Conservation (phyloP, 2,329 filamentous ascomycete species). For the Achaetomium macrosporum region DNA sequence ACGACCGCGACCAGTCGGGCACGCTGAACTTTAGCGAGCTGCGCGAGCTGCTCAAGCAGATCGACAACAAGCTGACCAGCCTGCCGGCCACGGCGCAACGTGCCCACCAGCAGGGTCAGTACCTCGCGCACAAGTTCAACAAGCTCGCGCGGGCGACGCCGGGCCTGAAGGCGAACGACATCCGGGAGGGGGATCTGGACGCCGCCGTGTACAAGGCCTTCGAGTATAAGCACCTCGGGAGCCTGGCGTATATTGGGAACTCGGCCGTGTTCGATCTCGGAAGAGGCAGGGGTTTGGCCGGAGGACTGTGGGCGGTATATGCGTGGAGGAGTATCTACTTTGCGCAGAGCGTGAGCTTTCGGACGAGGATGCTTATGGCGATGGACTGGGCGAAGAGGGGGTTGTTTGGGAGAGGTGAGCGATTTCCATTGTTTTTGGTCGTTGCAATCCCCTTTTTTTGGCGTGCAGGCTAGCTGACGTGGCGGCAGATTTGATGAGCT, state of each 20-base stretch:
- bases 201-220: slow-evolving; percentile 91
- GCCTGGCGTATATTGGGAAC: slow-evolving; percentile 91
- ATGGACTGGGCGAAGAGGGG: slow-evolving; percentile 99
- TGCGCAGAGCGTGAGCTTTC: slow-evolving; percentile 89
- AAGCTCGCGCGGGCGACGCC: slow-evolving; percentile 74
- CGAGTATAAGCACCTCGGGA: slow-evolving; percentile 87
- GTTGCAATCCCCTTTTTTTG: background rate
- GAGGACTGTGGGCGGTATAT: slow-evolving; percentile 89
- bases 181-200: slow-evolving; percentile 84
- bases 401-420: slow-evolving; percentile 89
- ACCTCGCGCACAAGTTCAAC: slow-evolving; percentile 90
- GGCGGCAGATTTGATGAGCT: slow-evolving; percentile 33
- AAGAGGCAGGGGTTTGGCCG: slow-evolving; percentile 68
- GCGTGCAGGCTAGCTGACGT: slow-evolving; percentile 4
- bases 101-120: slow-evolving; percentile 90
- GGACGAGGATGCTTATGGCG: slow-evolving; percentile 80
- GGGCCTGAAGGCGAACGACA: slow-evolving; percentile 70
- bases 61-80: slow-evolving; percentile 90
- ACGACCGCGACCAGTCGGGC: slow-evolving; percentile 88
- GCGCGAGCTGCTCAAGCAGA: slow-evolving; percentile 79
- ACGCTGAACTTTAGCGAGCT: slow-evolving; percentile 93
- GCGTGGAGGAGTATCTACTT: slow-evolving; percentile 96
- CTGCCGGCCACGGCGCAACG: slow-evolving; percentile 93
- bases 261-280: slow-evolving; percentile 89
- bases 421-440: no score